Conservation (phyloP, 2,329 filamentous ascomycete genomes). For the Alternaria tenuissima region DNA sequence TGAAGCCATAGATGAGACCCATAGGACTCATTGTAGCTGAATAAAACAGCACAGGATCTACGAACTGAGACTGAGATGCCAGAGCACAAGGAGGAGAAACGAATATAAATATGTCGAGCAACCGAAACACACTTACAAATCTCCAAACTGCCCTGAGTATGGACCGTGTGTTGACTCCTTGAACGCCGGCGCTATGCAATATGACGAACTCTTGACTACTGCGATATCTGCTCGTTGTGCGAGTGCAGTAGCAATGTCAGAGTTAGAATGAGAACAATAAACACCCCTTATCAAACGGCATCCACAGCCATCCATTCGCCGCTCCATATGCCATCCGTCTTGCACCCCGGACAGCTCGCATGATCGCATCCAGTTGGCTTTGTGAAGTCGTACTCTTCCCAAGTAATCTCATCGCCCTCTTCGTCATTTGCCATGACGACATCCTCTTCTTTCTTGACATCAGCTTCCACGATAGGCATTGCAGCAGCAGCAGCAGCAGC, state of each 20-base stretch:
- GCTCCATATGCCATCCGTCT: constrained; percentile 34
- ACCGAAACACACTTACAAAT: background rate
- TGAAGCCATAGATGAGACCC: too few relatives aligned
- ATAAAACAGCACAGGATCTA: too few relatives aligned
- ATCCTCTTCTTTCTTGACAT: constrained; percentile 19
- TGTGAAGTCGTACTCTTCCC: constrained; percentile 62
- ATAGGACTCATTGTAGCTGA: too few relatives aligned
- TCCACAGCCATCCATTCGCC: constrained; percentile 60
- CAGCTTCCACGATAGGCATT: constrained; percentile 4
- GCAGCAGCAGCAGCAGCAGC: background rate
- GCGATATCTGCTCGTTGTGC: too few relatives aligned
- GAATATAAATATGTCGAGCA: too few relatives aligned
- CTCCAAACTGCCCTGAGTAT: background rate
- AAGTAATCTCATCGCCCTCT: constrained; percentile 38
- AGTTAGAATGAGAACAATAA: background rate
- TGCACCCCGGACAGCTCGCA: constrained; percentile 34
- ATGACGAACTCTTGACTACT: too few relatives aligned
- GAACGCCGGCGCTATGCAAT: background rate
- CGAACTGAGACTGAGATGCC: too few relatives aligned
- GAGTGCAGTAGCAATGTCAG: background rate
- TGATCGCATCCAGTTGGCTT: constrained; percentile 60
- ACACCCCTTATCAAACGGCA: constrained; percentile 2
- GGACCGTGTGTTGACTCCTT: background rate
- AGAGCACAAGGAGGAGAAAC: too few relatives aligned
- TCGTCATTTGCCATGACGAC: constrained; percentile 39